Conservation (phyloP, 768 basidiomycete genomes). For the Phylloporus sp. region DNA sequence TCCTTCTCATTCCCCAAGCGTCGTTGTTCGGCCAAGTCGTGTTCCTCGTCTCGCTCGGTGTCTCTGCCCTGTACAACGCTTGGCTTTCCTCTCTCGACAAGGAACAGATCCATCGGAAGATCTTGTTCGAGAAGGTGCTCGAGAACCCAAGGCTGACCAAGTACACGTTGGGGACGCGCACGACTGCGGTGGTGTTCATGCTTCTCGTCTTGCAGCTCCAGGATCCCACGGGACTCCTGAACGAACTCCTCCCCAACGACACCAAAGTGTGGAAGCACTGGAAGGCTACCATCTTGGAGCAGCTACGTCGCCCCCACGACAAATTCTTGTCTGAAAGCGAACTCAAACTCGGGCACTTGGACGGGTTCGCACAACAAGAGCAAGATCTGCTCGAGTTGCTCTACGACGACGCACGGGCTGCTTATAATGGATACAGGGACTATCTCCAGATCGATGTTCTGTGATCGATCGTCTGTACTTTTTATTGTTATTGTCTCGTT, state of each 20-base stretch:
- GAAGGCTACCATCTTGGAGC: slow-evolving; percentile 11
- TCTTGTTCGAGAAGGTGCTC: slow-evolving; percentile 1
- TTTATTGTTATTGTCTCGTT: too few relatives aligned
- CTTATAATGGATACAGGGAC: slow-evolving; percentile 13
- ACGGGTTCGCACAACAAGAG: slow-evolving; percentile 9
- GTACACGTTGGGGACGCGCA: slow-evolving; percentile 3
- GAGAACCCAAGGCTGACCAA: background rate
- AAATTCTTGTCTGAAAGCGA: background rate
- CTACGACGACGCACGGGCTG: slow-evolving; percentile 11
- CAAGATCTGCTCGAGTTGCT: slow-evolving; percentile 6
- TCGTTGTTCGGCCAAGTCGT: slow-evolving; percentile 28
- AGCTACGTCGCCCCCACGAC: background rate
- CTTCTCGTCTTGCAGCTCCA: too few relatives aligned
- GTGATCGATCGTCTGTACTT: too few relatives aligned
- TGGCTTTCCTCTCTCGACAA: slow-evolving; percentile 31
- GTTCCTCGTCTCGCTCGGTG: slow-evolving; percentile 24
- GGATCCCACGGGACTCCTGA: slow-evolving; percentile 7
- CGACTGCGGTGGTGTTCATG: slow-evolving; percentile 3
- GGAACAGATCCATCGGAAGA: slow-evolving; percentile 13
- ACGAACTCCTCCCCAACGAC: slow-evolving; percentile 19
- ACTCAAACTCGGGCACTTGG: background rate
- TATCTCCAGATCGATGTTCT: slow-evolving; percentile 1
- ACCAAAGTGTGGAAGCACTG: slow-evolving; percentile 18
- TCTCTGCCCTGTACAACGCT: slow-evolving; percentile 27
- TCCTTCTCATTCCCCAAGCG: slow-evolving; percentile 27